phyloP scores from a whole-genome alignment of 2,329 filamentous ascomycete species.

The Harringtonia aguacate region DNA sequence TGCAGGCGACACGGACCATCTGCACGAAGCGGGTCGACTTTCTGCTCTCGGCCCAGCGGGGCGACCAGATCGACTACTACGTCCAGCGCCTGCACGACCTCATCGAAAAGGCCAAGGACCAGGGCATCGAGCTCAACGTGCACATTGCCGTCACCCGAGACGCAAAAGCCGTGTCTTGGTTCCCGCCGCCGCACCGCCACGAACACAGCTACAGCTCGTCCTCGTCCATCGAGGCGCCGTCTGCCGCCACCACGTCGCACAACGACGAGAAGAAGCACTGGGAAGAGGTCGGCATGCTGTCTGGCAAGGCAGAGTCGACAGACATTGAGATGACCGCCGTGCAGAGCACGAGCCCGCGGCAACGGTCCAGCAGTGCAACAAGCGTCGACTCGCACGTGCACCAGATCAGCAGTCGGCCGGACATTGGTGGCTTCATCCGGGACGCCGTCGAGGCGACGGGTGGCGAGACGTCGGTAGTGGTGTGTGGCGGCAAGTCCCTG shows the following conservation, averaged over 20 bases:
- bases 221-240: not conserved
- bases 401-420: slow-evolving; percentile 34
- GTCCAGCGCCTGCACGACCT: slow-evolving; percentile 35
- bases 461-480: slow-evolving; percentile 50
- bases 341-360: not conserved
- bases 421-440: slow-evolving; percentile 41
- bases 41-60: slow-evolving; percentile 37
- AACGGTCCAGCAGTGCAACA: slow-evolving; percentile 11
- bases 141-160: slow-evolving; percentile 42
- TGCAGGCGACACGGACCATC: slow-evolving; percentile 26
- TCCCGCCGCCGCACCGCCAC: too few relatives aligned
- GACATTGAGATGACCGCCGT: slow-evolving; percentile 18
- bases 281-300: not conserved
- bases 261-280: not conserved
- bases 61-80: slow-evolving; percentile 46
- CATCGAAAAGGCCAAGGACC: slow-evolving; percentile 27
- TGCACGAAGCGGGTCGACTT: slow-evolving; percentile 45
- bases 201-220: not conserved
- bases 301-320: not conserved
- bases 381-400: slow-evolving; percentile 30
- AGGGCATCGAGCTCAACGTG: slow-evolving; percentile 38
- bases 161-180: not conserved
- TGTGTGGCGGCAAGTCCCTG: slow-evolving; percentile 46
- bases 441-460: slow-evolving; percentile 44
- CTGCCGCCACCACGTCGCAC: not conserved